These are phyloP conservation scores for Acrasis kona DNA, from an alignment of 78 protist species.

Conservation along the genomic window DNA sequence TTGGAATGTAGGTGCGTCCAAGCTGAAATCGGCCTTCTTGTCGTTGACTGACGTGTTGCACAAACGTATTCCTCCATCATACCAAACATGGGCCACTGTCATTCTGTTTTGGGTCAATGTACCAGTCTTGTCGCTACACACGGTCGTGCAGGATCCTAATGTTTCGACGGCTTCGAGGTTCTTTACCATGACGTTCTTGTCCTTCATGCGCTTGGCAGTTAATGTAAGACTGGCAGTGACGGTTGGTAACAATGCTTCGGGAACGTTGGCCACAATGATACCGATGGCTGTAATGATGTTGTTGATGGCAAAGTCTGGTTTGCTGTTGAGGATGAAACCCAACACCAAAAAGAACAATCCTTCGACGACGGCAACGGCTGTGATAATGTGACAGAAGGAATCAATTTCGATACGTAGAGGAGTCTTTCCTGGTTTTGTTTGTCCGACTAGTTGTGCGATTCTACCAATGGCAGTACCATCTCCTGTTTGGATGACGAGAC, in stretches of 20 bases:
- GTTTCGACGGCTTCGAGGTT: slow-evolving; percentile 80
- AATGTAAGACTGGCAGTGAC: slow-evolving; percentile 71
- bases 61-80: neutral
- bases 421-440: slow-evolving; percentile 18
- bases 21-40: neutral
- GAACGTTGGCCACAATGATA: slow-evolving; percentile 77
- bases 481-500: slow-evolving; percentile 61
- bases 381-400: slow-evolving; percentile 62
- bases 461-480: slow-evolving; percentile 81
- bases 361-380: slow-evolving; percentile 56
- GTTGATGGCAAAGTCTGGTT: neutral
- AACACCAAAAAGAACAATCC: slow-evolving; percentile 42
- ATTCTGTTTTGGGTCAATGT: slow-evolving; percentile 85
- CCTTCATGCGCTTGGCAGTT: slow-evolving; percentile 66
- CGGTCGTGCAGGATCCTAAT: slow-evolving; percentile 71
- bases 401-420: slow-evolving; percentile 70
- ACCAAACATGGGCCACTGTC: slow-evolving; percentile 37
- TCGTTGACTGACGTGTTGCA: neutral
- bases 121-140: slow-evolving; percentile 93
- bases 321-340: neutral
- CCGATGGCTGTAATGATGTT: slow-evolving; percentile 46
- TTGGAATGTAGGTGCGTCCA: slow-evolving; percentile 12
- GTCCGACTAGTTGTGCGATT: slow-evolving; percentile 54
- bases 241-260: slow-evolving; percentile 76
- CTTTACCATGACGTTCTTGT: slow-evolving; percentile 71